phyloP scores from a whole-genome alignment of 176 grass and related monocot genomes.

The Leersia perrieri region DNA sequence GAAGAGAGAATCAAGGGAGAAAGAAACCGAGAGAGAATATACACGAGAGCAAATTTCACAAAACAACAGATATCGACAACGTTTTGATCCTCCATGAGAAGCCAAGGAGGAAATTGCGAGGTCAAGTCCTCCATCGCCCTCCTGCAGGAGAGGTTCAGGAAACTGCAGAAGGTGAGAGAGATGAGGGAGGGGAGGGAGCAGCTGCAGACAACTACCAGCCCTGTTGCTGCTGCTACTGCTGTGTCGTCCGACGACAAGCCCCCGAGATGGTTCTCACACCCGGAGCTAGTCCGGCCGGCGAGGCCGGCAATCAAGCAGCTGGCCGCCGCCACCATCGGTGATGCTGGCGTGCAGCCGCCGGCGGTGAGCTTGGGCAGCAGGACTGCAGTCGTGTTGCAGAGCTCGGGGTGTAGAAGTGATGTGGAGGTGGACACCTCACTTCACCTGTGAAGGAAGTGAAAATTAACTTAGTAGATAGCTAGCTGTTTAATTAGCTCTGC shows the following conservation, averaged over 20 bases:
- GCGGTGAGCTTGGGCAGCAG: background rate
- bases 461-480: background rate
- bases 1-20: background rate
- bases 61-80: background rate
- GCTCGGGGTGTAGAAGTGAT: constrained; percentile 24
- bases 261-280: constrained; percentile 80
- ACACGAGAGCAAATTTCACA: background rate
- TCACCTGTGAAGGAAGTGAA: constrained; percentile 35
- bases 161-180: constrained; percentile 58
- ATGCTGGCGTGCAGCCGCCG: background rate
- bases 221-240: too few species aligned
- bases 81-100: constrained; percentile 13
- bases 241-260: constrained; percentile 3
- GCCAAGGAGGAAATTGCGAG: constrained; percentile 2
- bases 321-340: background rate
- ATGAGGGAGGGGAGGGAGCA: constrained; percentile 53
- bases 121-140: constrained; percentile 53
- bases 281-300: constrained; percentile 60
- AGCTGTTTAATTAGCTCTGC: background rate
- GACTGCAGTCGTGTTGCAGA: background rate
- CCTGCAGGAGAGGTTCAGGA: constrained; percentile 66
- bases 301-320: background rate
- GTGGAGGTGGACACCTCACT: constrained; percentile 60
- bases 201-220: background rate
- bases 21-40: background rate